A percentile compares a stretch with the other conserved stretches of the same genome.
phyloP scores from a whole-genome alignment of 2,329 filamentous ascomycete species.

The Colletotrichum chrysophilum region DNA sequence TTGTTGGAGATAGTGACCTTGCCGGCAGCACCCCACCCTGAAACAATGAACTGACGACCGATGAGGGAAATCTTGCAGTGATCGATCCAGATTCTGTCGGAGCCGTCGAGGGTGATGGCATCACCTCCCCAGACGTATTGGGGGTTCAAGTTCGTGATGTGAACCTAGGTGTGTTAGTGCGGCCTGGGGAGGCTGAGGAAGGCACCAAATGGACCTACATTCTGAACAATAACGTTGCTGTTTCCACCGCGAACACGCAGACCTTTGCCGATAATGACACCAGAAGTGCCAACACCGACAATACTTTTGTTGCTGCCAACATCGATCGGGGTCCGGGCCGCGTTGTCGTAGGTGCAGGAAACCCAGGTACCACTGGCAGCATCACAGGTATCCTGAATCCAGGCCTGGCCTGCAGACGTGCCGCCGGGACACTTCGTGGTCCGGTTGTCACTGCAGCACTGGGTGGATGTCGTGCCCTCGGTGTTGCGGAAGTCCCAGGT shows the following conservation, averaged over 20 bases:
- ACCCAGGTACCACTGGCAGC: constrained; percentile 25
- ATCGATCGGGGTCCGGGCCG: constrained; percentile 26
- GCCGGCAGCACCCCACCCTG: constrained; percentile 36
- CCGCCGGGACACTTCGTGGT: constrained; percentile 30
- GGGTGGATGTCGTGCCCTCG: constrained; percentile 26
- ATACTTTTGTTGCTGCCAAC: constrained; percentile 35
- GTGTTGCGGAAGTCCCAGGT: constrained; percentile 30
- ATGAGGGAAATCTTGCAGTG: constrained; percentile 45
- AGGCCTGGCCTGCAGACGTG: constrained; percentile 25
- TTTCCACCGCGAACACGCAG: constrained; percentile 45
- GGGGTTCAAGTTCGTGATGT: constrained; percentile 39
- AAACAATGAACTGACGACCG: constrained; percentile 45
- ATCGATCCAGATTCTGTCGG: constrained; percentile 33
- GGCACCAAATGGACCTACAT: constrained; percentile 31
- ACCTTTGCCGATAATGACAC: constrained; percentile 40
- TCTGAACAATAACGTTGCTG: constrained; percentile 57
- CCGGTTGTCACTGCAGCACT: constrained; percentile 30
- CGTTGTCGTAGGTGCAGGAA: constrained; percentile 30
- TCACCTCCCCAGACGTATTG: constrained; percentile 32
- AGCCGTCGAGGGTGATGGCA: constrained; percentile 42
- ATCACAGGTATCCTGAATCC: constrained; percentile 27
- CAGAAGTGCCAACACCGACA: constrained; percentile 27
- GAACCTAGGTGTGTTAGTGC: neutral
- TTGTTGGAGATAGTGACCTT: constrained; percentile 41
- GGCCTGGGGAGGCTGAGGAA: neutral